Base-by-base conservation (phyloP, 2,329 filamentous ascomycete species). In the Thielaviopsis musarum region DNA sequence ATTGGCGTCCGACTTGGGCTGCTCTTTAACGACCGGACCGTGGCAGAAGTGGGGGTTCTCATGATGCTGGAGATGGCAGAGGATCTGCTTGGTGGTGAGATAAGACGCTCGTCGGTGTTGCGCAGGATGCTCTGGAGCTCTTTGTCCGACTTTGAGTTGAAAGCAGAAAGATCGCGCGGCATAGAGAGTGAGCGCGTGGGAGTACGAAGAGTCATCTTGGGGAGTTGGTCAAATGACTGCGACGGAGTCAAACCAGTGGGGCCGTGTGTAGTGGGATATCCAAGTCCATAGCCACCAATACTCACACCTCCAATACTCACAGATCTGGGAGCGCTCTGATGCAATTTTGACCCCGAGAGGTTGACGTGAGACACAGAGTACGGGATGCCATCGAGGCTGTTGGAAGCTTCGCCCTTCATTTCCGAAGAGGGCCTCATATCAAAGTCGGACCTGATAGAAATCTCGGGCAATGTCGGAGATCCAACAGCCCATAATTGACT, bases 31-130 rank as follows among this genome's bases (percentile, higher is more conserved):
- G 54, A 54, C n/a, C 57, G 48, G n/a, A 21, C 28, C 49, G 59
- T 52, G 15, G 57, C 57, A 2, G 54, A 57, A 22, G 60, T 62
- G 1, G 57, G 54, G 5, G 60, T 59, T 26, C 57, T 34, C 34
- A 62, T 38, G 19, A 61, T 59, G 30, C 48, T 56, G 9, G 52
- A 56, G 4, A 61, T 52, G 10, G 53, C 60, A 10, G 60, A 59
- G 9, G 60, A 15, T 17, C 55, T 28, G n/a, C 45, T 58, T 2
- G 49, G 15, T 7, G 56, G 54, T 6, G 38, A 34, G 15, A 59
- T 69, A 15, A 81, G 70, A 10, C 78, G 70, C 68, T 75, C 70
- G 26, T 80, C 79, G 1, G 78, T 82, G 38, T 72, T 76, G 52
- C 71, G 71, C 34, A 82, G 68, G 28, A 82, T 81, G 61, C 75